phyloP scores from a whole-genome alignment of 2,329 filamentous ascomycete genomes.

The Reticulascus tulasneorum region DNA sequence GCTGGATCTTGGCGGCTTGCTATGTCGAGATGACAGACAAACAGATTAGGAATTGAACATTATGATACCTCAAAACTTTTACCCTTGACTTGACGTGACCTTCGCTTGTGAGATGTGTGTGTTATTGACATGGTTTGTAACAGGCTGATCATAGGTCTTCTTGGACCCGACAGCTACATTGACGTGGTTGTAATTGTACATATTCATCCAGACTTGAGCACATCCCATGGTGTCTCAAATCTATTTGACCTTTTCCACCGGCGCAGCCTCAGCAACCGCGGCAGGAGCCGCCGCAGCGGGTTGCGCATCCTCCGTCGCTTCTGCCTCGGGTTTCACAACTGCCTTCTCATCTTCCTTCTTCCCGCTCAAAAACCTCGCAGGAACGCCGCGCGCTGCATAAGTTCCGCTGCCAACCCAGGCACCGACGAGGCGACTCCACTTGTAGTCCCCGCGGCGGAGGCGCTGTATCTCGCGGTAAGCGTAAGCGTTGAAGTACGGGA shows the following conservation, averaged over 20 bases:
- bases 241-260: constrained; percentile 4
- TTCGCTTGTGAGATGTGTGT: too few species aligned
- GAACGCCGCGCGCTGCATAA: constrained; percentile 70
- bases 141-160: too few species aligned
- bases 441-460: constrained; percentile 68
- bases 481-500: constrained; percentile 74
- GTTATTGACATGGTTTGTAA: too few species aligned
- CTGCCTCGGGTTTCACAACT: constrained; percentile 5
- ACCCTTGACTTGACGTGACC: too few species aligned
- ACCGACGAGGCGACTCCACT: constrained; percentile 77
- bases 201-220: too few species aligned
- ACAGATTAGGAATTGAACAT: too few species aligned
- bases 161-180: too few species aligned
- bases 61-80: too few species aligned
- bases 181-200: too few species aligned
- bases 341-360: constrained; percentile 21
- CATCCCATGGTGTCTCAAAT: too few species aligned
- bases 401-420: constrained; percentile 73
- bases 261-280: constrained; percentile 1
- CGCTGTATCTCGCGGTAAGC: constrained; percentile 81
- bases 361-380: constrained; percentile 62
- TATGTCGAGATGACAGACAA: too few species aligned
- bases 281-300: constrained; percentile 2
- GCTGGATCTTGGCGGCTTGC: too few species aligned
- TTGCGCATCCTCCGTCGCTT: constrained; percentile 3